Percentiles rank a stretch among this genome's conserved stretches.
These are phyloP conservation scores for Metarhizium anisopliae DNA, from an alignment of 2,329 filamentous ascomycete genomes.

Conservation along the genomic window DNA sequence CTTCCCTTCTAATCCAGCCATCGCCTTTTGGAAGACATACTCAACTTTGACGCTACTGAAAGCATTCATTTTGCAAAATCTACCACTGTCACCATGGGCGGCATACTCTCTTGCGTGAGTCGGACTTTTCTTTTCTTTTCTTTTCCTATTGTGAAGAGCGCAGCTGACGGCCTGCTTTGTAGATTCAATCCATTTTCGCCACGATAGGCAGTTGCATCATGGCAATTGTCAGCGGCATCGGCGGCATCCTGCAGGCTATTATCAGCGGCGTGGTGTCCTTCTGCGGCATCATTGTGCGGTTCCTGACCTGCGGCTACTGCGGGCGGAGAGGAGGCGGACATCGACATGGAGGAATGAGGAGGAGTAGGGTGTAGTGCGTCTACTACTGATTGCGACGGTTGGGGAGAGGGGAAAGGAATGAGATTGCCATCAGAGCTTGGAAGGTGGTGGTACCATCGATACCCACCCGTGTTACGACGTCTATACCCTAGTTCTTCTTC, in stretches of 20 bases:
- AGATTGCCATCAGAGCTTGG: too few relatives aligned
- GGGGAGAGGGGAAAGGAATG: not conserved
- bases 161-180: not conserved
- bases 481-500: slow-evolving; percentile 3
- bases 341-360: slow-evolving; percentile 8
- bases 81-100: slow-evolving; percentile 52
- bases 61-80: not conserved
- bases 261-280: slow-evolving; percentile 58
- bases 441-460: not conserved
- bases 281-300: slow-evolving; percentile 58
- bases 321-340: slow-evolving; percentile 13
- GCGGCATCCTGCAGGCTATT: slow-evolving; percentile 54
- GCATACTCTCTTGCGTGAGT: slow-evolving; percentile 76
- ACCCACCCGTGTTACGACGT: not conserved
- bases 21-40: too few relatives aligned
- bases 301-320: slow-evolving; percentile 46
- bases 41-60: too few relatives aligned
- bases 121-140: not conserved
- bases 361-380: slow-evolving; percentile 13
- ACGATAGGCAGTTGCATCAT: slow-evolving; percentile 60
- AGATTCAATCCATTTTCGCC: slow-evolving; percentile 52
- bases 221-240: slow-evolving; percentile 60
- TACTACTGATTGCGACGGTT: not conserved
- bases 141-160: too few relatives aligned
- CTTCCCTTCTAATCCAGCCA: too few relatives aligned